Conservation (phyloP, 768 basidiomycete genomes). For the Neoboletus magnificus region DNA sequence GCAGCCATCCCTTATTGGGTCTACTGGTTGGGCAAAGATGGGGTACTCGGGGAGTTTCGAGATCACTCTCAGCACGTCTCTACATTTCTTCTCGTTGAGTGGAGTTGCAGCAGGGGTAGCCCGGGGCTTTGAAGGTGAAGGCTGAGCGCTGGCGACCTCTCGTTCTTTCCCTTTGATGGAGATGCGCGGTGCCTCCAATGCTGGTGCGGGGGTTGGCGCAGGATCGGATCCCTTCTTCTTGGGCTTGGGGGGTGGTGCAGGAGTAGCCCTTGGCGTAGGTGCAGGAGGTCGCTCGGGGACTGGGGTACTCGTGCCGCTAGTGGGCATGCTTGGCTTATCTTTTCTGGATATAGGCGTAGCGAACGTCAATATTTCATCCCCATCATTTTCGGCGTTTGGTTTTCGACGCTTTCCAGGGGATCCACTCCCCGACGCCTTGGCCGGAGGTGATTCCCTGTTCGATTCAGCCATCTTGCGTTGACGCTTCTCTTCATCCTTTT, state of each 20-base stretch:
- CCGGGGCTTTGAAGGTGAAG: conserved; percentile 40
- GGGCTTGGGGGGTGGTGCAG: conserved; percentile 30
- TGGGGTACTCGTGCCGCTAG: conserved; percentile 42
- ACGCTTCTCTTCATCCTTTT: conserved; percentile 54
- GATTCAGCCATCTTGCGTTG: conserved; percentile 42
- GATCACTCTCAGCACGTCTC: conserved; percentile 61
- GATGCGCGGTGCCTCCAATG: conserved; percentile 31
- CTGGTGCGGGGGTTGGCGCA: conserved; percentile 14
- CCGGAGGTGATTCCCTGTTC: conserved; percentile 35
- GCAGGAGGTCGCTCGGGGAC: conserved; percentile 34
- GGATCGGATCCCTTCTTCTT: conserved; percentile 43
- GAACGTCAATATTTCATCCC: conserved; percentile 56
- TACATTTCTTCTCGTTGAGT: conserved; percentile 82
- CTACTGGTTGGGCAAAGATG: conserved; percentile 81
- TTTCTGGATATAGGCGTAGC: conserved; percentile 60
- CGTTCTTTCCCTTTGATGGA: conserved; percentile 76
- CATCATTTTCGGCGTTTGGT: conserved; percentile 45
- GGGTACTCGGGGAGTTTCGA: conserved; percentile 60
- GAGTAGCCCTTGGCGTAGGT: conserved; percentile 24
- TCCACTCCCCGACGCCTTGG: conserved; percentile 37
- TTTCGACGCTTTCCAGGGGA: conserved; percentile 60
- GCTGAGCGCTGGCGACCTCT: conserved; percentile 39
- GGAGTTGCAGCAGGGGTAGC: conserved; percentile 42
- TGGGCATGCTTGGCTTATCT: conserved; percentile 30
- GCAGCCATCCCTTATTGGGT: conserved; percentile 79